Base-by-base conservation (phyloP, 805 yeast genomes). In the Huiozyma naganishii region DNA sequence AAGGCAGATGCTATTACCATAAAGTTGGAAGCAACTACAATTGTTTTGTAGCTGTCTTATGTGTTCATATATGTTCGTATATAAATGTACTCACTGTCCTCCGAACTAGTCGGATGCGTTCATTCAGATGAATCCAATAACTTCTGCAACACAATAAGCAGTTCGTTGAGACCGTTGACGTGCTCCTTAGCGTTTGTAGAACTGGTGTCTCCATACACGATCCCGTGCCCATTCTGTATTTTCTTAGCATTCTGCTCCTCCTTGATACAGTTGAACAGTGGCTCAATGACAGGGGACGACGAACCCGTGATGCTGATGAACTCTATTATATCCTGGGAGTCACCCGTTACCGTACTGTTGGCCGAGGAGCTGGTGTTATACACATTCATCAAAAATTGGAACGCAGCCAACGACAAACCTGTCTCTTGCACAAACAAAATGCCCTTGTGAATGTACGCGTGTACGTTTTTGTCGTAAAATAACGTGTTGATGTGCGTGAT, bases 401-500 rank as follows among this genome's bases (percentile, higher is more conserved):
- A 60, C 0, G 88, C 80, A 42, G 76, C 72, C 30, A 74, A 54
- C 1, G 80, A 67, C 41, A 82, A 64, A 44, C 79, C 76, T 36
- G 71, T 67, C 50, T 81, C 80, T 56, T 85, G 89, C 11, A 88
- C 79, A 39, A 82, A 77, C 6, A 88, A 80, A 37, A 79, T 74
- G 49, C 78, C 76, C 47, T 78, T 74, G 45, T 83, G 78, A 37
- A 84, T 67, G 30, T 82, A 77, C 2, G 96, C 95, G 62, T 87
- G 95, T 12, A 89, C 71, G 34, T 76, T 76, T 41, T 71, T 73
- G 12, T 72, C 75, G 11, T 74, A 72, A 57, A 77, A 83, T 30
- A 81, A 67, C 39, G 82, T 92, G 62, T 90, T 88, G 44, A 89
- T 77, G 60, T 87, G 88, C 27, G 89, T 80, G 39, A 89, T 79